Evolutionary conservation across 2,329 filamentous ascomycete species (phyloP).

Genomic region (Claviceps sp.): DNA sequence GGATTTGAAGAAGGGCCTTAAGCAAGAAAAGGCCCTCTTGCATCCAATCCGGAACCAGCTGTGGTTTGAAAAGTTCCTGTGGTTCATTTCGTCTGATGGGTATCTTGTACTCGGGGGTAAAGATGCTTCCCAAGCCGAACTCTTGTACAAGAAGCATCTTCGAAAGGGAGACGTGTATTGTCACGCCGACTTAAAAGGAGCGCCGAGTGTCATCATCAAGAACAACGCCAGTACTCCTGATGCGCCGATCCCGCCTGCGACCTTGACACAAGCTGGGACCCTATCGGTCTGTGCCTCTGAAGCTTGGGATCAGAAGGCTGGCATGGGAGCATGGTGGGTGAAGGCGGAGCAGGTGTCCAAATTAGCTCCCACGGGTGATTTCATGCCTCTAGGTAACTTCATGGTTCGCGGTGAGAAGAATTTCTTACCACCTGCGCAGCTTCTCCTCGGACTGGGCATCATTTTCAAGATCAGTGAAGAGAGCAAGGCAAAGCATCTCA

Average conservation of each 20-base stretch:
- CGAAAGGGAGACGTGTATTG: slow-evolving; percentile 86
- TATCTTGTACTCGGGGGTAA: slow-evolving; percentile 84
- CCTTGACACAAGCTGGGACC: slow-evolving; percentile 77
- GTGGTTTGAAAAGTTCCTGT: slow-evolving; percentile 97
- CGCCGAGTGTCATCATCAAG: slow-evolving; percentile 77
- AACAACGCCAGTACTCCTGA: slow-evolving; percentile 67
- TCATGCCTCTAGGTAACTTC: slow-evolving; percentile 65
- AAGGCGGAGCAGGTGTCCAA: slow-evolving; percentile 83
- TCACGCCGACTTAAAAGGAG: slow-evolving; percentile 77
- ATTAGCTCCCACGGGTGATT: slow-evolving; percentile 65
- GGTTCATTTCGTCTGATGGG: slow-evolving; percentile 91
- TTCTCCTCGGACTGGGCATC: slow-evolving; percentile 76
- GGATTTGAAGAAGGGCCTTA: slow-evolving; percentile 75
- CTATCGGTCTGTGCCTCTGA: slow-evolving; percentile 72
- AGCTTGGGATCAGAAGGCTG: slow-evolving; percentile 93
- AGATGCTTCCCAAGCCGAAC: slow-evolving; percentile 80
- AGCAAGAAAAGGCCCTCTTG: slow-evolving; percentile 80
- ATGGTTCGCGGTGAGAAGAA: slow-evolving; percentile 79
- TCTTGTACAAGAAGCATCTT: slow-evolving; percentile 76
- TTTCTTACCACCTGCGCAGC: slow-evolving; percentile 72
- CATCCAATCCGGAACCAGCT: slow-evolving; percentile 70
- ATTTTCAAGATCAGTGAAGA: slow-evolving; percentile 83
- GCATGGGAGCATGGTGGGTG: slow-evolving; percentile 96
- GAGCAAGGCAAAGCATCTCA: slow-evolving; percentile 68
- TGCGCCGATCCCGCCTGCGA: slow-evolving; percentile 81